Conservation (phyloP, 768 basidiomycete genomes). For the Russula compacta region DNA sequence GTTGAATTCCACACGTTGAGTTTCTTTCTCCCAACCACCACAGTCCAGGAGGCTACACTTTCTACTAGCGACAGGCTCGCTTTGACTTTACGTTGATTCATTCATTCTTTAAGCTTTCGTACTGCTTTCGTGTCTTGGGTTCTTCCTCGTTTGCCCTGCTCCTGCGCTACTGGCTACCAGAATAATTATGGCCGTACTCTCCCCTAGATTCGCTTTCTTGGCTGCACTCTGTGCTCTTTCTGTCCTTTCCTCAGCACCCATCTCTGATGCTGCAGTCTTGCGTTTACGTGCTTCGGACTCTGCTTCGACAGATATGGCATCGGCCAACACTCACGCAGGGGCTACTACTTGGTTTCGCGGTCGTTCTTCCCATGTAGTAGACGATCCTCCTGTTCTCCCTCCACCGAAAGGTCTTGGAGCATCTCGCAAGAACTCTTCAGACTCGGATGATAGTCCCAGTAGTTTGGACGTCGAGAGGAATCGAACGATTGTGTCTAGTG, state of each 20-base stretch:
- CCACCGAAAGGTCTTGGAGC: not conserved
- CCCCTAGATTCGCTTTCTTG: constrained; percentile 38
- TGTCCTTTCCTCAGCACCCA: constrained; percentile 32
- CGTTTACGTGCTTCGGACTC: constrained; percentile 4
- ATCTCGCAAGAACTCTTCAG: not conserved
- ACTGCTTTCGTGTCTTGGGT: constrained; percentile 13
- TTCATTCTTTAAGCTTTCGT: constrained; percentile 14
- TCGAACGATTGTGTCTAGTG: not conserved
- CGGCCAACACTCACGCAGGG: not conserved
- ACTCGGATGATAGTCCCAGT: not conserved
- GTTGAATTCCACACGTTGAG: constrained; percentile 12
- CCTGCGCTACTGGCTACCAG: not conserved
- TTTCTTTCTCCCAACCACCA: constrained; percentile 16
- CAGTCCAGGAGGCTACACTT: constrained; percentile 19
- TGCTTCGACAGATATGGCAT: not conserved
- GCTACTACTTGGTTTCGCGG: not conserved
- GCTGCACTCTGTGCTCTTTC: constrained; percentile 40
- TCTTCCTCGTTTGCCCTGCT: not conserved
- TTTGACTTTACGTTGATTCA: not conserved
- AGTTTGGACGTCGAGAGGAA: not conserved
- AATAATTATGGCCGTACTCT: constrained; percentile 40
- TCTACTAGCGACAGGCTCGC: constrained; percentile 20
- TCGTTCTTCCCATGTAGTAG: not conserved
- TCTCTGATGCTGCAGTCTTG: constrained; percentile 35
- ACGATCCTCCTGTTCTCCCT: constrained; percentile 1